Base-by-base conservation (phyloP, 2,329 filamentous ascomycete genomes). In the Coleophoma cylindrospora region DNA sequence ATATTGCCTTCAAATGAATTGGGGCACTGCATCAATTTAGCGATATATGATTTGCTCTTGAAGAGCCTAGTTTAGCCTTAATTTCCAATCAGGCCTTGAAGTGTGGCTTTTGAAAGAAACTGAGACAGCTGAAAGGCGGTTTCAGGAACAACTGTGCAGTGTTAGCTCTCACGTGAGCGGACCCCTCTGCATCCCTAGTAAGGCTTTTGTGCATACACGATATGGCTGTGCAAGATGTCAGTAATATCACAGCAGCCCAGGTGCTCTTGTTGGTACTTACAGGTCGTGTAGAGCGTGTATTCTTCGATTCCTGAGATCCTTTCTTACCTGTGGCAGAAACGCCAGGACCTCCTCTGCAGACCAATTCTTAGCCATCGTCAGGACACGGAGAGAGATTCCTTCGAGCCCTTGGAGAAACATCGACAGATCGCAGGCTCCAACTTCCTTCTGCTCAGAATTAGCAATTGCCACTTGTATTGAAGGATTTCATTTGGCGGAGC, bases 281-380 rank as follows among this genome's bases (percentile, higher is more conserved):
- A 51, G 33, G n/a, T 51, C 41, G 40, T 51, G 49, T 36, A 51
- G n/a, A n/a, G 57, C 61, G 46, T 68, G 64, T 3, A 66, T 59
- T 0, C 48, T 52, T 3, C 50, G 44, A 33, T 64, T 51, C 9
- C 46, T 55, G 9, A 66, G 37, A 10, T 66, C 63, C 43, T 59
- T 60, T 11, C 63, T 48, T 0, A 64, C 53, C 3, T 54, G 34
- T 1, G 47, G 46, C 17, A 66, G 55, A 19, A 66, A 62, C 2
- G 58, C 51, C 7, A 60, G 27, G 1, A 62, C 53, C 51, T 66
- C 61, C 4, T 56, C 46, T 3, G 50, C 44, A 2, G 57, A 49
- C 63, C 64, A 68, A 3, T 56, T 53, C 3, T 59, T 43, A 2
- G 57, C 54, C 22, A 59, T 56, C 2, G 66, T 66, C 7, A 68